Evolutionary conservation across 495 filamentous ascomycete genomes (phyloP).

Genomic region (Hapsidospora chrysogenum): DNA sequence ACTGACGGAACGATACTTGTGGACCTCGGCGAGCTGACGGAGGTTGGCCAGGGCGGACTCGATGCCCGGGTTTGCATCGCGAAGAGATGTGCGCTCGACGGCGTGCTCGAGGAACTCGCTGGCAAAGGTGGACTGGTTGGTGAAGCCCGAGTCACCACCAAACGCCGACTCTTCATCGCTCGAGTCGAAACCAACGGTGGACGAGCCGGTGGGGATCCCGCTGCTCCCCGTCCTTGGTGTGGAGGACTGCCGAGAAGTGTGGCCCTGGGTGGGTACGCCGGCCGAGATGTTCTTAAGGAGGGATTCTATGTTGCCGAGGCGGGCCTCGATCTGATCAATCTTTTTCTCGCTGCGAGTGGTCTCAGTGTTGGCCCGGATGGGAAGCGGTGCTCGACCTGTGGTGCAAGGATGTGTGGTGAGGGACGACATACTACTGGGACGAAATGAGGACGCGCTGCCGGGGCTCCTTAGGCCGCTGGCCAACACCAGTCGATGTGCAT

Average conservation of each 20-base stretch:
- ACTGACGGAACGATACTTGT: conserved; percentile 16
- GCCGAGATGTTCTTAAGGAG: conserved; percentile 26
- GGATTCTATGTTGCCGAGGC: conserved; percentile 40
- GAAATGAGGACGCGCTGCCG: conserved; percentile 50
- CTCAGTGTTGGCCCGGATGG: not conserved
- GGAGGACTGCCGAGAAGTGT: too few relatives aligned
- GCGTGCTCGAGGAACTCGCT: conserved; percentile 43
- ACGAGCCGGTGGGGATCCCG: conserved; percentile 1
- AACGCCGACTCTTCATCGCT: conserved; percentile 27
- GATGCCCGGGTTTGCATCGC: conserved; percentile 31
- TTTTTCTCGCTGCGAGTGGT: conserved; percentile 40
- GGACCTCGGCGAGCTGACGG: conserved; percentile 38
- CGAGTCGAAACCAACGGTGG: conserved; percentile 2
- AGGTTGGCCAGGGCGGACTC: conserved; percentile 38
- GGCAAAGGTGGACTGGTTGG: conserved; percentile 46
- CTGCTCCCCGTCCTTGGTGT: conserved; percentile 1
- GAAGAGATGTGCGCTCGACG: conserved; percentile 33
- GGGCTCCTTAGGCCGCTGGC: conserved; percentile 39
- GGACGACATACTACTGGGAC: conserved; percentile 41
- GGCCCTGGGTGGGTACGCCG: too few relatives aligned
- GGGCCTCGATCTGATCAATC: conserved; percentile 48
- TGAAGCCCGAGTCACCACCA: conserved; percentile 42
- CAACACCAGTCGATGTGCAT: conserved; percentile 42
- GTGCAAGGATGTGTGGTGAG: not conserved
- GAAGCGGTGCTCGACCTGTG: not conserved